A percentile compares a stretch with the other conserved stretches of the same genome.
phyloP scores from a whole-genome alignment of 1,284 basidiomycete genomes.

The Pterulicium gracile region DNA sequence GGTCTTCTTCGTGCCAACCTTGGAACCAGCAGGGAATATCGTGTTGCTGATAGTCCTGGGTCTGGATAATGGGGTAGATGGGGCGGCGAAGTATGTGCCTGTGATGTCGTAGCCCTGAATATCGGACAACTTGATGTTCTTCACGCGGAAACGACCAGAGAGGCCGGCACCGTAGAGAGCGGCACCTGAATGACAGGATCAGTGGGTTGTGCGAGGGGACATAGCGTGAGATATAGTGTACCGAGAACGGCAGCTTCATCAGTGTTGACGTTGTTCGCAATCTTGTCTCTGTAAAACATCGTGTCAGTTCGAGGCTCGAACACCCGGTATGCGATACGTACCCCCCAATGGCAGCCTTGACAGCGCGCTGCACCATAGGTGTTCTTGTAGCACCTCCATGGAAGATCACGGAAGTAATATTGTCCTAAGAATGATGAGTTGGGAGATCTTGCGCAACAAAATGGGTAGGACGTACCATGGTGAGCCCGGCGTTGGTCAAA shows the following conservation, averaged over 20 bases:
- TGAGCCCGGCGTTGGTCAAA: conserved; percentile 57
- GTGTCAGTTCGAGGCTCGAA: conserved; percentile 8
- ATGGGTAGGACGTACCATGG: conserved; percentile 32
- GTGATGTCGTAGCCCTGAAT: conserved; percentile 64
- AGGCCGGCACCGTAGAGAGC: conserved; percentile 88
- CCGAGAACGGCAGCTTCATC: conserved; percentile 95
- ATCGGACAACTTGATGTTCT: conserved; percentile 83
- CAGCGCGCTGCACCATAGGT: conserved; percentile 83
- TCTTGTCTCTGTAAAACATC: conserved; percentile 44
- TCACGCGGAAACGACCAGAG: conserved; percentile 91
- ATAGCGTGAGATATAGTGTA: conserved; percentile 11
- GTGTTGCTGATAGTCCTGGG: conserved; percentile 61
- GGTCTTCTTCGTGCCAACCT: conserved; percentile 72
- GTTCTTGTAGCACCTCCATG: conserved; percentile 86
- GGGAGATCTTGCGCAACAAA: not conserved
- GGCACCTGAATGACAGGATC: conserved; percentile 40
- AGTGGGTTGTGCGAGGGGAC: conserved; percentile 1
- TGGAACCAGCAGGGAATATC: conserved; percentile 69
- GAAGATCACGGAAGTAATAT: conserved; percentile 84
- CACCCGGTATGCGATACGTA: conserved; percentile 22
- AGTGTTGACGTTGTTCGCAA: conserved; percentile 92
- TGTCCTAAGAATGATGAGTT: conserved; percentile 29
- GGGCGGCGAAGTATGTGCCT: conserved; percentile 61
- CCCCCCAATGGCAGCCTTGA: conserved; percentile 71
- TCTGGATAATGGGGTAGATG: conserved; percentile 32